A percentile compares a stretch with the other conserved stretches of the same genome.
Conservation (phyloP, 495 filamentous ascomycete species). For the Chaetomium tenue region DNA sequence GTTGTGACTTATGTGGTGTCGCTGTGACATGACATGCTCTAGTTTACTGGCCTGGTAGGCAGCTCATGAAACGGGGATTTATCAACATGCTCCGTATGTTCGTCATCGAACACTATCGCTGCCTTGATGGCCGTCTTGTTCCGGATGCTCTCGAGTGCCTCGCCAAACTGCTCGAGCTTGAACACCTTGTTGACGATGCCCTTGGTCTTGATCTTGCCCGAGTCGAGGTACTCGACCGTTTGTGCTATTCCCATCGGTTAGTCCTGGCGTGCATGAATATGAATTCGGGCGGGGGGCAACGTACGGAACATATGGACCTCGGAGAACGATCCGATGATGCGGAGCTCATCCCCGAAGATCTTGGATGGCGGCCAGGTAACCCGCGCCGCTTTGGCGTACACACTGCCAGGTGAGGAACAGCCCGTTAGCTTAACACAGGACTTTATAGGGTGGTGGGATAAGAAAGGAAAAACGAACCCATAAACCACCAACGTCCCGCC, state of each 20-base stretch:
- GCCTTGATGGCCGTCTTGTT: slow-evolving; percentile 73
- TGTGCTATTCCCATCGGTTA: slow-evolving; percentile 40
- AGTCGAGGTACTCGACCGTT: slow-evolving; percentile 67
- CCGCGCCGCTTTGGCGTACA: slow-evolving; percentile 59
- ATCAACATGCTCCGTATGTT: neutral
- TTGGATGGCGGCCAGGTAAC: slow-evolving; percentile 66
- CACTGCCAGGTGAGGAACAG: slow-evolving; percentile 24
- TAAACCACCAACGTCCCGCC: slow-evolving; percentile 70
- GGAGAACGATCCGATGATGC: slow-evolving; percentile 66
- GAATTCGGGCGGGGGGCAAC: slow-evolving; percentile 9
- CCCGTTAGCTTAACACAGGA: neutral
- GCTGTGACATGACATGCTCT: neutral
- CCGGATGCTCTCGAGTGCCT: slow-evolving; percentile 54
- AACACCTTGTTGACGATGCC: slow-evolving; percentile 57
- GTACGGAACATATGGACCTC: slow-evolving; percentile 69
- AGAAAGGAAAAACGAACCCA: slow-evolving; percentile 16
- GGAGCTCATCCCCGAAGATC: slow-evolving; percentile 63
- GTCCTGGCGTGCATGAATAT: neutral
- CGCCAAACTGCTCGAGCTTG: slow-evolving; percentile 53
- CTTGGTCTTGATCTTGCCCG: slow-evolving; percentile 59
- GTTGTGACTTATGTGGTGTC: neutral
- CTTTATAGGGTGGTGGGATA: neutral
- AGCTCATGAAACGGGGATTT: neutral
- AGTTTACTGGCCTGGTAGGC: neutral
- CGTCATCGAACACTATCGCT: slow-evolving; percentile 61